Evolutionary conservation across 306 rosid species (phyloP).

Genomic region (Lathyrus tuberosus): DNA sequence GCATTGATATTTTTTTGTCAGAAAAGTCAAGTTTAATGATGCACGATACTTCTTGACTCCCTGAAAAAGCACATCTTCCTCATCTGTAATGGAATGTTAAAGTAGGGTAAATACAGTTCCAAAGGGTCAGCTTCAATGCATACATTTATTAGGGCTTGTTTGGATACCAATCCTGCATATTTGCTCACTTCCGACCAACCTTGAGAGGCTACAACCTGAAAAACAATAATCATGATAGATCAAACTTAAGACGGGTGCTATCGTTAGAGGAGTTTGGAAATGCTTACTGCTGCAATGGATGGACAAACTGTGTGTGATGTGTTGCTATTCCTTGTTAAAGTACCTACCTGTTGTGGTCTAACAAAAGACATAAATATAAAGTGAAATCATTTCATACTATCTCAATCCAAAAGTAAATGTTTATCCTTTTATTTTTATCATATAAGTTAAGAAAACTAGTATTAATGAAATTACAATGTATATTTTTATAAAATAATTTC

Average conservation of each 20-base stretch:
- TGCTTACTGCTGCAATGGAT: too few relatives aligned
- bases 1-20: too few relatives aligned
- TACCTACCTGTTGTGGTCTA: constrained; percentile 40
- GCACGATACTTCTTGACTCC: constrained; percentile 71
- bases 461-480: too few relatives aligned
- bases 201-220: too few relatives aligned
- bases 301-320: background rate
- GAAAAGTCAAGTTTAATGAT: constrained; percentile 63
- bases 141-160: background rate
- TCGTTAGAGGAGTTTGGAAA: too few relatives aligned
- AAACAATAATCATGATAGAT: too few relatives aligned
- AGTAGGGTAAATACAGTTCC: constrained; percentile 23
- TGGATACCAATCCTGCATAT: too few relatives aligned
- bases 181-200: too few relatives aligned
- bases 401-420: background rate
- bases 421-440: background rate
- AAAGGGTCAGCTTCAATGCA: constrained; percentile 27
- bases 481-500: too few relatives aligned
- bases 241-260: too few relatives aligned
- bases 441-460: too few relatives aligned
- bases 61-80: constrained; percentile 65
- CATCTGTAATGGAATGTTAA: constrained; percentile 50
- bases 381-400: background rate
- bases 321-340: constrained; percentile 43
- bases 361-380: background rate